A percentile compares a stretch with the other conserved stretches of the same genome.
These are phyloP conservation scores for Nemania bipapillata DNA, from an alignment of 2,329 filamentous ascomycete genomes.

Conservation along the genomic window DNA sequence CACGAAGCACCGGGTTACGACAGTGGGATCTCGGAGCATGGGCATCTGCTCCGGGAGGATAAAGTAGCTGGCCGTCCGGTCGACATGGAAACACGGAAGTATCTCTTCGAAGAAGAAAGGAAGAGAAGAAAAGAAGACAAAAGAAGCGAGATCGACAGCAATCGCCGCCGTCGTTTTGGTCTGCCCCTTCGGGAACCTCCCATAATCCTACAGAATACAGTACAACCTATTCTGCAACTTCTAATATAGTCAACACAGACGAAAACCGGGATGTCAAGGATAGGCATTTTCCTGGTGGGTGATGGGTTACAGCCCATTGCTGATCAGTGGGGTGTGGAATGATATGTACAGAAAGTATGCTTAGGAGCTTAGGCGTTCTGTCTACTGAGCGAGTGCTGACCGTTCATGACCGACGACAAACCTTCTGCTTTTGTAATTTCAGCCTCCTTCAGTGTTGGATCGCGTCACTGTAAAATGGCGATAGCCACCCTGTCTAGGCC, in stretches of 20 bases:
- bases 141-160: background rate
- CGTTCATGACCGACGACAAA: slow-evolving; percentile 12
- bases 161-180: background rate
- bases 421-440: slow-evolving; percentile 12
- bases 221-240: background rate
- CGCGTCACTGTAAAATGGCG: background rate
- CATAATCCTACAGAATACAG: too few species aligned
- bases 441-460: slow-evolving; percentile 13
- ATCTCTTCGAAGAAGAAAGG: background rate
- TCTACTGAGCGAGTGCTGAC: background rate
- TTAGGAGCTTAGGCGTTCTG: too few species aligned
- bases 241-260: slow-evolving; percentile 8
- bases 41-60: slow-evolving; percentile 24
- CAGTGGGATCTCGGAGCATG: slow-evolving; percentile 25
- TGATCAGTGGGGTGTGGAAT: slow-evolving; percentile 27
- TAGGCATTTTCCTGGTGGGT: too few species aligned
- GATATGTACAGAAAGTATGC: too few species aligned
- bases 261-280: slow-evolving; percentile 4
- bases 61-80: slow-evolving; percentile 13
- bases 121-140: background rate
- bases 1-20: slow-evolving; percentile 25
- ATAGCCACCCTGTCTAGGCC: slow-evolving; percentile 9
- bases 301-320: slow-evolving; percentile 16
- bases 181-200: slow-evolving; percentile 20
- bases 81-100: slow-evolving; percentile 25